Conservation (phyloP, 805 yeast species). For the Zygosaccharomyces bailii region DNA sequence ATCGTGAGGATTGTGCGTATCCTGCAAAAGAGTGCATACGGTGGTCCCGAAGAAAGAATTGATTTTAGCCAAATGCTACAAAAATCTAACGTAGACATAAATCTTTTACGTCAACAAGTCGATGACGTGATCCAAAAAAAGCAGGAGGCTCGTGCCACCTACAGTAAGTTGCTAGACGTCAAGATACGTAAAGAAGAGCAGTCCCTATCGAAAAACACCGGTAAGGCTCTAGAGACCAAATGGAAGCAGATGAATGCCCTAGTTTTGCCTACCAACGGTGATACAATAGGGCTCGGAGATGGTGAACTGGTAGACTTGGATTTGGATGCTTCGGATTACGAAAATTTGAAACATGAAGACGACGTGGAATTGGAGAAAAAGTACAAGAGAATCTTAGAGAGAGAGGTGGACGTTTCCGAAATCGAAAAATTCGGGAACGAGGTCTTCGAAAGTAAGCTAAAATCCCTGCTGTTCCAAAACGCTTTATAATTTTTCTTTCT, state of each 20-base stretch:
- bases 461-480: slow-evolving; percentile 8
- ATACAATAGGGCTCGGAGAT: slow-evolving; percentile 49
- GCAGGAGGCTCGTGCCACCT: slow-evolving; percentile 34
- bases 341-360: slow-evolving; percentile 19
- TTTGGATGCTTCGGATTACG: slow-evolving; percentile 32
- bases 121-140: slow-evolving; percentile 39
- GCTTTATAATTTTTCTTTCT: slow-evolving; percentile 4
- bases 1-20: slow-evolving; percentile 60
- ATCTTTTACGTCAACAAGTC: slow-evolving; percentile 38
- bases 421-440: slow-evolving; percentile 31
- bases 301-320: slow-evolving; percentile 46
- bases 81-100: slow-evolving; percentile 27
- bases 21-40: slow-evolving; percentile 56
- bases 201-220: slow-evolving; percentile 19
- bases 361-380: slow-evolving; percentile 31
- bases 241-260: slow-evolving; percentile 45
- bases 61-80: slow-evolving; percentile 42
- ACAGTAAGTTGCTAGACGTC: slow-evolving; percentile 29
- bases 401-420: slow-evolving; percentile 21
- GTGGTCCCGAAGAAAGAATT: slow-evolving; percentile 41
- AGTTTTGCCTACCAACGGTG: slow-evolving; percentile 40
- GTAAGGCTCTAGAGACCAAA: slow-evolving; percentile 36
- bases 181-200: slow-evolving; percentile 24
- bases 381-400: slow-evolving; percentile 28
- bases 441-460: slow-evolving; percentile 16